phyloP scores from a whole-genome alignment of 148 eudicot species.

The Rhododendron ferrugineum region DNA sequence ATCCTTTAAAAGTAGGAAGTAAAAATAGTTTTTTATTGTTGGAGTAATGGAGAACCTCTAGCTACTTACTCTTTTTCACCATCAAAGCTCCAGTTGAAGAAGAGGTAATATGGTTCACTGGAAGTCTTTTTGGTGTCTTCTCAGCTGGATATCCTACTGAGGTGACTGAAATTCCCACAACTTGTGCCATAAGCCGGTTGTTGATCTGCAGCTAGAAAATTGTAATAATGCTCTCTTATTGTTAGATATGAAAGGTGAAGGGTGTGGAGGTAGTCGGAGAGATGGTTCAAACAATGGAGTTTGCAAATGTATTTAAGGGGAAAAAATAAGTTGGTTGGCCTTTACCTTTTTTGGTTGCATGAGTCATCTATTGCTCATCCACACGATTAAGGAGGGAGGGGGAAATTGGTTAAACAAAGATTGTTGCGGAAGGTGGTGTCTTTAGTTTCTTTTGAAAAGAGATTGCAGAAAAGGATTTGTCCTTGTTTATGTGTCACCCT shows the following conservation, averaged over 20 bases:
- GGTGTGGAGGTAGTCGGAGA: not conserved
- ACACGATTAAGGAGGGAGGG: not conserved
- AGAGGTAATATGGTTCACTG: conserved; percentile 10
- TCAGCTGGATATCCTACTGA: not conserved
- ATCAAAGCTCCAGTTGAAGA: conserved; percentile 13
- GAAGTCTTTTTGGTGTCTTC: conserved; percentile 6
- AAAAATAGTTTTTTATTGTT: not conserved
- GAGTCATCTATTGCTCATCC: conserved; percentile 19
- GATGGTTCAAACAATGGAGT: not conserved
- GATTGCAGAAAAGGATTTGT: not conserved
- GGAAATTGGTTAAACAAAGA: not conserved
- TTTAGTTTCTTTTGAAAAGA: conserved; percentile 1
- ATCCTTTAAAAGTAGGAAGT: not conserved
- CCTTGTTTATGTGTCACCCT: not conserved
- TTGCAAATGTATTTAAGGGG: conserved; percentile 8
- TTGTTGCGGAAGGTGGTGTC: not conserved
- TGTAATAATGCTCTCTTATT: not conserved
- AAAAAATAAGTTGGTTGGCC: not conserved
- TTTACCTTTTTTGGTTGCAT: conserved; percentile 1
- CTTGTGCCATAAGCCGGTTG: conserved; percentile 8
- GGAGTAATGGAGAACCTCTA: not conserved
- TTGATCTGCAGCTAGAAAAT: conserved; percentile 6
- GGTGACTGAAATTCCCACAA: conserved; percentile 6
- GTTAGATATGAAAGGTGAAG: conserved; percentile 8
- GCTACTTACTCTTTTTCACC: conserved; percentile 13